Evolutionary conservation across 768 basidiomycete species (phyloP), one percentile per base, ranked within the genome.

Genomic region (Tricholoma flavovirens): DNA sequence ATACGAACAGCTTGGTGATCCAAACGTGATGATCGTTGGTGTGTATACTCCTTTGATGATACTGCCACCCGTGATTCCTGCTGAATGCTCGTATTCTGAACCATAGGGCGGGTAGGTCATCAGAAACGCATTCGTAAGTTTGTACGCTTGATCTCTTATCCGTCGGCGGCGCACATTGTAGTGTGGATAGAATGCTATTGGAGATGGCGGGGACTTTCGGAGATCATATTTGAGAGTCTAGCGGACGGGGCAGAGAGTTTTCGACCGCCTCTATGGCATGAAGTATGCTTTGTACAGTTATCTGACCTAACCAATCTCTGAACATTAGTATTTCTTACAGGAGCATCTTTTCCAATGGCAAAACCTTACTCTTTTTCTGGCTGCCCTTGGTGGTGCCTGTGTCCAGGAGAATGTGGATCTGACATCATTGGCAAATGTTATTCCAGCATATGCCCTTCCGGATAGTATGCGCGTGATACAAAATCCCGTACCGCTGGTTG

Each of bases 181-280:
- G 86, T 90, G 2, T 94, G 91, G 91, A 77, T 86, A 59, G 91
- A 93, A 64, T 86, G 83, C 58, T 92, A 86, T 67, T 85, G 80
- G 73, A 76, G 89, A 49, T 93, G 90, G 89, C 75, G 77, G 24
- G 70, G 75, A 5, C 69, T 92, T 43, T 81, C 81, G 12, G 87
- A 88, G 64, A 72, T 78, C 49, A 72, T 87, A 45, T 76, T 78
- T 59, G 78, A 74, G 14, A 59, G 62, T 6, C 53, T 71, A 17
- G 67, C 65, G 59, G 64, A 57, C 65, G 69, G 19, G 67, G 65
- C 5, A 64, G 67, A 56, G 63, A 69, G 26, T 32, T 59, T 61
- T 46, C 49, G 57, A n/a, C 62, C 65, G 22, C 60, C 60, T 55
- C 54, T 67, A 50, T 48, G 64, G 58, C 60, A 73, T 62, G 69